Percentiles rank a stretch among this genome's conserved stretches.
phyloP scores from a whole-genome alignment of 106 monocot genomes.

The Triglochin maritima region DNA sequence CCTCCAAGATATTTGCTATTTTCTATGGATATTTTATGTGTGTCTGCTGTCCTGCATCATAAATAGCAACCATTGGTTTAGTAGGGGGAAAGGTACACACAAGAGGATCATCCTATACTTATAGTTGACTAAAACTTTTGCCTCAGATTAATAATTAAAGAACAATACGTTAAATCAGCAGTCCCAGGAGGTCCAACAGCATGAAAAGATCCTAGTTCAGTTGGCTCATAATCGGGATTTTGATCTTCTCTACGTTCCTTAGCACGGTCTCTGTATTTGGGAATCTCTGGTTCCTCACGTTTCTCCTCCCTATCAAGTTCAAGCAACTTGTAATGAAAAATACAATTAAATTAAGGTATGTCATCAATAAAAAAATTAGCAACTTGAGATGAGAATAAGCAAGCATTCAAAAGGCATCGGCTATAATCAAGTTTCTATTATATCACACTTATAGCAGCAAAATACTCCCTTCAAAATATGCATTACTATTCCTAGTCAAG shows the following conservation, averaged over 20 bases:
- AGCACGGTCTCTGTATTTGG: slow-evolving; percentile 93
- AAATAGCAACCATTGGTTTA: neutral
- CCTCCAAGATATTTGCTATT: slow-evolving; percentile 99
- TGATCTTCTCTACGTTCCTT: slow-evolving; percentile 97
- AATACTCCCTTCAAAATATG: neutral
- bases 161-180: slow-evolving; percentile 56
- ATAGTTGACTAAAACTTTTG: too few relatives aligned
- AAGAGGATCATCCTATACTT: neutral
- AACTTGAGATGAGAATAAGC: neutral
- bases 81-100: neutral
- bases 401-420: too few relatives aligned
- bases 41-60: slow-evolving; percentile 60
- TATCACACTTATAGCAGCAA: neutral
- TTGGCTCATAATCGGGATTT: slow-evolving; percentile 96
- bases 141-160: neutral
- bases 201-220: slow-evolving; percentile 88
- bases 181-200: slow-evolving; percentile 90
- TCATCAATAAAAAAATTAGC: neutral
- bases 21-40: slow-evolving; percentile 93
- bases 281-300: slow-evolving; percentile 63
- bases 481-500: too few relatives aligned
- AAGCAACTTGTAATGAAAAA: neutral
- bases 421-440: too few relatives aligned
- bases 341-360: neutral
- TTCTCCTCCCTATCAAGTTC: slow-evolving; percentile 71